Evolutionary conservation across 2,329 filamentous ascomycete species (phyloP), one percentile per base, ranked within the genome.

Genomic region (Pestalotiopsis sp.): DNA sequence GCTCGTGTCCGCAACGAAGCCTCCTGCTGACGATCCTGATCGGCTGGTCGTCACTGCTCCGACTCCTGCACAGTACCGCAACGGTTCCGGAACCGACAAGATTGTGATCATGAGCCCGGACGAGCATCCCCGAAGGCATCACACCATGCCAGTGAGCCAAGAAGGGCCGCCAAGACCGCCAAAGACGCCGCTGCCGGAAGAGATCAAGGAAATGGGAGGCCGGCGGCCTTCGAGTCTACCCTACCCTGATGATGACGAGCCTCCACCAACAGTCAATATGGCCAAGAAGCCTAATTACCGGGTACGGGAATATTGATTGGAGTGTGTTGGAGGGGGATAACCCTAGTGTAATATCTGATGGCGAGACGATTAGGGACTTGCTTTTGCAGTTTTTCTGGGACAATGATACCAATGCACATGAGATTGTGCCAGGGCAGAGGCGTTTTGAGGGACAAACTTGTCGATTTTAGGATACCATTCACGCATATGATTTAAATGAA

Each of bases 241-340:
- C 0, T 98, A 98, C 78, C 95, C 95, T 0, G 81, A 93, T 62
- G 91, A 90, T 60, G 88, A 90, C 59, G 92, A 97, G 75, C 91
- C 92, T 36, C 95, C 95, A 20, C 95, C 95, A 3, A 85, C 88
- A 6, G 94, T 97, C 7, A 97, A 97, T 75, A 92, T 94, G 87
- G 90, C 92, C 59, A 89, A 91, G 73, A 98, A 98, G 79, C 95
- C 95, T 1, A 41, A 65, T 13, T 65, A 64, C 38, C 23, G 66
- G 13, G 66, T 56, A 14, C 41, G 65, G 31, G 60, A 20, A 60
- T 23, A 13, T 6, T 20, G 41, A 36, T 9, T 17, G 14, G 38
- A 14, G 13, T 14, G 40, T 17, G 20, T 7, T 12, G 27, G 17
- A 20, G 17, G 17, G 45, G 6, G 27, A 27, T 27, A 27, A n/a